Base-by-base conservation (phyloP, 116 monocot genomes). In the Cymodocea nodosa region DNA sequence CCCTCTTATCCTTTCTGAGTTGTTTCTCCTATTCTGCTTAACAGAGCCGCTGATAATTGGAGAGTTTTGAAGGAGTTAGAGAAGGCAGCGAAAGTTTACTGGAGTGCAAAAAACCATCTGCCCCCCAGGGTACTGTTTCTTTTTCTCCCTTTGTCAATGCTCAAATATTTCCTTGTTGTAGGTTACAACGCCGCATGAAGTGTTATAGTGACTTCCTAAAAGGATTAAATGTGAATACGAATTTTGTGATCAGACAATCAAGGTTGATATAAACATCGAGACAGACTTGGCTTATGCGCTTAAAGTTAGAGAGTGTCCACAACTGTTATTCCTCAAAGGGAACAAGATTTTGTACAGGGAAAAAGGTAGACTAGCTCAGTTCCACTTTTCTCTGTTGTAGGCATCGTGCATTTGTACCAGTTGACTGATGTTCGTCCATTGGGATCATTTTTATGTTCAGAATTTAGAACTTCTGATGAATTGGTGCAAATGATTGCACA, bases 241-340 rank as follows among this genome's bases (percentile, higher is more conserved):
- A 52, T 51, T 52, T 67, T 65, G 6, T 20, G 17, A 60, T 18
- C 73, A 95, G 90, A 95, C 95, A 0, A 74, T 94, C 58, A 95
- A 95, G 74, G 73, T 95, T 57, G 95, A 95, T 67, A 83, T 95
- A 52, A 90, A 95, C 73, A 95, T 95, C 48, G 95, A 95, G 76
- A 95, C 44, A 25, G 95, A 95, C 63, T 71, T 95, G 35, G 90
- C 95, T 17, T 85, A 83, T 74, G 95, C 95, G 24, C 90, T 95
- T 39, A 87, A 85, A 74, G 95, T 87, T 15, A 73, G 60, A 76
- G 81, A 87, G 77, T 82, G 95, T 39, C 95, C 95, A 6, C 85
- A 95, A 25, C 68, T 95, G 40, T 70, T 95, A 52, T 95, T 95
- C 60, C 75, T 95, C 50, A 79, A 74, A 69, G 90, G 95, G 59